A percentile compares a stretch with the other conserved stretches of the same genome.
phyloP scores from a whole-genome alignment of 208 protist genomes.

The Lotmaria passim region DNA sequence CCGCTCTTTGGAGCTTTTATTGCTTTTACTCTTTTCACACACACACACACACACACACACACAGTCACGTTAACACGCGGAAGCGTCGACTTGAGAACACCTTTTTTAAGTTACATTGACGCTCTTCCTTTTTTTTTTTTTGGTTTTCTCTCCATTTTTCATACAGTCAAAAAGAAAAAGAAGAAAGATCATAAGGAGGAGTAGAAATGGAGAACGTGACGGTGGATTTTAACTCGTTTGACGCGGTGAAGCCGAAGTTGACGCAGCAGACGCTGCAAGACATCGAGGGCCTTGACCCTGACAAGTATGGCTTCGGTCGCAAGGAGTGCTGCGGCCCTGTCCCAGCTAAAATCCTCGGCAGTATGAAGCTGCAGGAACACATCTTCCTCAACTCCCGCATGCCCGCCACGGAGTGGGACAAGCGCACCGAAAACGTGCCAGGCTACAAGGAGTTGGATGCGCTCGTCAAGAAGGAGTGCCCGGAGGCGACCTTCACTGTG shows the following conservation, averaged over 20 bases:
- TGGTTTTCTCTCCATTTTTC: background rate
- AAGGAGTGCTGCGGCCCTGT: slow-evolving; percentile 86
- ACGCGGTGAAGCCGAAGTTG: slow-evolving; percentile 60
- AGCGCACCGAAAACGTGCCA: slow-evolving; percentile 67
- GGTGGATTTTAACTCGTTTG: slow-evolving; percentile 54
- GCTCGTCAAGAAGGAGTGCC: slow-evolving; percentile 29
- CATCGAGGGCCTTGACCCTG: slow-evolving; percentile 88
- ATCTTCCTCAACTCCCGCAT: slow-evolving; percentile 76
- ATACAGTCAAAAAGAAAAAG: background rate
- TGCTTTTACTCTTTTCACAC: too few relatives aligned
- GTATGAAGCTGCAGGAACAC: slow-evolving; percentile 83
- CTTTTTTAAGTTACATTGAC: too few relatives aligned
- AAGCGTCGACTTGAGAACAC: too few relatives aligned
- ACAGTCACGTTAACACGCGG: too few relatives aligned
- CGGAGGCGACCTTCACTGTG: slow-evolving; percentile 54
- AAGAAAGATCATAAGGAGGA: background rate
- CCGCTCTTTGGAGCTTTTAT: too few relatives aligned
- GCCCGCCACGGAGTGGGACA: slow-evolving; percentile 66
- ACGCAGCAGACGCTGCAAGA: slow-evolving; percentile 70
- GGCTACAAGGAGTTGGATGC: slow-evolving; percentile 55
- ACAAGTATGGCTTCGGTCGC: slow-evolving; percentile 76
- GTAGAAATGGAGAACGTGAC: slow-evolving; percentile 15
- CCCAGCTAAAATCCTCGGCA: slow-evolving; percentile 68
- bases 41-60: too few relatives aligned
- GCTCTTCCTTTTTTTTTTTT: too few relatives aligned